Base-by-base conservation (phyloP, 2,329 filamentous ascomycete genomes). In the Drechmeria coniospora region DNA sequence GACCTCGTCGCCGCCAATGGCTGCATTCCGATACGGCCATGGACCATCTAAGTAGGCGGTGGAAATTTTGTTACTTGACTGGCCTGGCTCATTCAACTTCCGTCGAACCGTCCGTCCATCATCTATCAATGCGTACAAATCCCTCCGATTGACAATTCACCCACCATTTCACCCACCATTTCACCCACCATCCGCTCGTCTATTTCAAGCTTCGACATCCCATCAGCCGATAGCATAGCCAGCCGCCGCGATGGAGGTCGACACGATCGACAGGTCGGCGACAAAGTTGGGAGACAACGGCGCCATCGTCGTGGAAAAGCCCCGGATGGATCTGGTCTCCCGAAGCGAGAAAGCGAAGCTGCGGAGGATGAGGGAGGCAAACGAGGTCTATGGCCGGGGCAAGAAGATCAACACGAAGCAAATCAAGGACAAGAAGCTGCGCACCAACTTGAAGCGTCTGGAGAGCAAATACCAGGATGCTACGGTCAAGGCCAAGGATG, bases 401-500 rank as follows among this genome's bases (percentile, higher is more conserved):
- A 71, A 71, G 39, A 69, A 69, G 36, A 77, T 92, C 41, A 67
- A 77, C 32, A 65, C 76, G 25, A 78, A 77, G 45, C 63, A 60
- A 7, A 72, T 93, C 43, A 79, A 75, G 44, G 84, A 95, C 62
- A 92, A 81, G 65, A 98, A 95, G 52, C 57, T 95, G 36, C 77
- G 83, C 26, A 68, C 73, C 9, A 92, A 82, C 38, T 58, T 98
- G 27, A 77, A 74, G 46, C 64, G 64, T 2, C 65, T 94, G 25
- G 90, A 98, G 50, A 60, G 61, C 33, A 90, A 90, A 51, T 87
- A 84, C 55, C 72, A 84, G 44, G 69, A 78, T 42, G 87, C 87
- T 1, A 62, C 79, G 1, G 54, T 92, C 20, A 77, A 80, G 51
- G 84, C 90, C 11, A 92, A 93, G 55, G 87, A 94, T 62, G 83